phyloP scores from a whole-genome alignment of 2,329 filamentous ascomycete genomes.

The Orbilia javanica region DNA sequence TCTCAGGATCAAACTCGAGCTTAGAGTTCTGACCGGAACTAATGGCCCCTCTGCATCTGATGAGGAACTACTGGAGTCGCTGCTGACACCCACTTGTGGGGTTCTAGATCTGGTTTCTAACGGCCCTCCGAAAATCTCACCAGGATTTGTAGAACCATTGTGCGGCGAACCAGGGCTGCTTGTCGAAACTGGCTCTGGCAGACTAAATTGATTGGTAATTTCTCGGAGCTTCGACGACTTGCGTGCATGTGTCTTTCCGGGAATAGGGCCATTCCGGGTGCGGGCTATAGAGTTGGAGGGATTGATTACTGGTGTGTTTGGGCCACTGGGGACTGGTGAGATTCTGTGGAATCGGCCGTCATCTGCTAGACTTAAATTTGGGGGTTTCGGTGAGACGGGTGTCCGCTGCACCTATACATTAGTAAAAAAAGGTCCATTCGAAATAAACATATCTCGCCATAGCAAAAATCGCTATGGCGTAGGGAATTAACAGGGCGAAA shows the following conservation, averaged over 20 bases:
- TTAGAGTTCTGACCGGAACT: slow-evolving; percentile 33
- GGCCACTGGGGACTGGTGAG: slow-evolving; percentile 45
- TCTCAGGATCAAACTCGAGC: slow-evolving; percentile 52
- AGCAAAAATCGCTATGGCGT: not conserved
- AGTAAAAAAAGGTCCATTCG: not conserved
- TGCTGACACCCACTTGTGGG: slow-evolving; percentile 17
- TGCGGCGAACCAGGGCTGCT: not conserved
- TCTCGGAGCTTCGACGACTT: slow-evolving; percentile 49
- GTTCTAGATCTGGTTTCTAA: slow-evolving; percentile 10
- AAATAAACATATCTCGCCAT: not conserved
- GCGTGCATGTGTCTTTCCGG: slow-evolving; percentile 38
- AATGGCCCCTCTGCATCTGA: slow-evolving; percentile 35
- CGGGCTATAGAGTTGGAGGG: slow-evolving; percentile 36
- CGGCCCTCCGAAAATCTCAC: slow-evolving; percentile 6
- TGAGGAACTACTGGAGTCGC: slow-evolving; percentile 21
- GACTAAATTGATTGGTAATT: slow-evolving; percentile 42
- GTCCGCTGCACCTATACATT: slow-evolving; percentile 29
- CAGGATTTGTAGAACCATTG: not conserved
- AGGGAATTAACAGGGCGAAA: not conserved
- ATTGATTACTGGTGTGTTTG: slow-evolving; percentile 39
- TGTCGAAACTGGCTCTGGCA: slow-evolving; percentile 31
- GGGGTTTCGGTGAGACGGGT: slow-evolving; percentile 43
- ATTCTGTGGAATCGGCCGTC: slow-evolving; percentile 53
- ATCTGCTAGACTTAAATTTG: slow-evolving; percentile 40
- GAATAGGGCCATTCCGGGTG: slow-evolving; percentile 13